A percentile compares a stretch with the other conserved stretches of the same genome.
Evolutionary conservation across 2,329 filamentous ascomycete species (phyloP).

Genomic region (Rutstroemia sp.): DNA sequence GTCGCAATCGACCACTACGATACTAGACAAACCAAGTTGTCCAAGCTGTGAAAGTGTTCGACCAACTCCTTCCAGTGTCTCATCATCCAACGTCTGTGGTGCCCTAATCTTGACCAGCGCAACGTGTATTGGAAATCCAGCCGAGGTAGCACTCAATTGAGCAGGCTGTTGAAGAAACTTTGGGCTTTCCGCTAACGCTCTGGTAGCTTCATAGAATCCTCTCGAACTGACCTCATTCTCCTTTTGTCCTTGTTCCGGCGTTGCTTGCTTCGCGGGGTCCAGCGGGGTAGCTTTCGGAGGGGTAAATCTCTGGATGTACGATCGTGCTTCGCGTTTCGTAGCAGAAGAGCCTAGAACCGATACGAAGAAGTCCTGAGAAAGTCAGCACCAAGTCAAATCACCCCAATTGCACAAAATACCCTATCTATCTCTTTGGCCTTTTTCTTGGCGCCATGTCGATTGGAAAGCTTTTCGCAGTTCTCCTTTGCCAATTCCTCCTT

Average conservation of each 20-base stretch:
- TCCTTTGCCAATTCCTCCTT: slow-evolving; percentile 24
- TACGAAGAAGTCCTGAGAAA: slow-evolving; percentile 71
- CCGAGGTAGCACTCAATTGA: slow-evolving; percentile 19
- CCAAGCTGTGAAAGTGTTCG: slow-evolving; percentile 78
- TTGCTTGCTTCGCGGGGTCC: neutral
- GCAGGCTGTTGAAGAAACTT: slow-evolving; percentile 48
- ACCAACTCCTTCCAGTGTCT: slow-evolving; percentile 66
- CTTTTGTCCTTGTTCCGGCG: slow-evolving; percentile 23
- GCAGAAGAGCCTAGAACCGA: slow-evolving; percentile 82
- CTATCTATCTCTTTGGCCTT: slow-evolving; percentile 41
- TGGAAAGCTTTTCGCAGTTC: slow-evolving; percentile 23
- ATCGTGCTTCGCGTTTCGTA: slow-evolving; percentile 86
- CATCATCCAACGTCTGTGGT: slow-evolving; percentile 63
- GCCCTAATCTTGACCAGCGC: slow-evolving; percentile 79
- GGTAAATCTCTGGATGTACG: slow-evolving; percentile 83
- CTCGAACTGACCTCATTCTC: slow-evolving; percentile 50
- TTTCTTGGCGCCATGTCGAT: slow-evolving; percentile 36
- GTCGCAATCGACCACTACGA: slow-evolving; percentile 73
- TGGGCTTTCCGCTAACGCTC: slow-evolving; percentile 49
- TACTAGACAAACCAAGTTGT: slow-evolving; percentile 71
- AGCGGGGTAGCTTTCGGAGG: slow-evolving; percentile 29
- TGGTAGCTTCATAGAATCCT: slow-evolving; percentile 48
- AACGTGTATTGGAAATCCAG: slow-evolving; percentile 51
- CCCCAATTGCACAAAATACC: slow-evolving; percentile 30
- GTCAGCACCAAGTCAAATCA: slow-evolving; percentile 7